Conservation (phyloP, 2,329 filamentous ascomycete genomes). For the Pseudogymnoascus sp. region DNA sequence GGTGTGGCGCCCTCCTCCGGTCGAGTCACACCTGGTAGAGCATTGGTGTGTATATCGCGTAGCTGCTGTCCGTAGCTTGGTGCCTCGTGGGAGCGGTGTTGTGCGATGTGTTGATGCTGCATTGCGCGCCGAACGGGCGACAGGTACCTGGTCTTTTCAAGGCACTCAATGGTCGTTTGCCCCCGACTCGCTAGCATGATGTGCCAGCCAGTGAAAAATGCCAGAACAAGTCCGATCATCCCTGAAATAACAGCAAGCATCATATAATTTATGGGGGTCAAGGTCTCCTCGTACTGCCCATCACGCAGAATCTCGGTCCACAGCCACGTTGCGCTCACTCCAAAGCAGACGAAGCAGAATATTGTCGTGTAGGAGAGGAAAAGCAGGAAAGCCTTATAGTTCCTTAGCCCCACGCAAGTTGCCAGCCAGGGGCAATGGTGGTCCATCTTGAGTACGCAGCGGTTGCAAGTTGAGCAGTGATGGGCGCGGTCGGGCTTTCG, state of each 20-base stretch:
- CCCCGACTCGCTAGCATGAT: slow-evolving; percentile 69
- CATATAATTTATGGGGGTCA: slow-evolving; percentile 86
- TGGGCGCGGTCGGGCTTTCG: slow-evolving; percentile 93
- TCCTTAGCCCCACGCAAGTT: slow-evolving; percentile 85
- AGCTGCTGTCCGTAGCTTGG: slow-evolving; percentile 62
- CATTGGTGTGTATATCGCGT: slow-evolving; percentile 73
- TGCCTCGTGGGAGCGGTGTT: slow-evolving; percentile 37
- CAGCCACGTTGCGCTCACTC: slow-evolving; percentile 71
- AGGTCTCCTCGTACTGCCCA: slow-evolving; percentile 60
- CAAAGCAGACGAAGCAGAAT: slow-evolving; percentile 76
- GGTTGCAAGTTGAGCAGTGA: slow-evolving; percentile 90
- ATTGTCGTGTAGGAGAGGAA: slow-evolving; percentile 85
- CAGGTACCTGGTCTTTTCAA: slow-evolving; percentile 93
- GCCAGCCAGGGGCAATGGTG: slow-evolving; percentile 98
- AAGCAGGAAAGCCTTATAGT: slow-evolving; percentile 91
- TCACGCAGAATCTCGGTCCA: slow-evolving; percentile 73
- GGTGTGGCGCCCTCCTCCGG: slow-evolving; percentile 72
- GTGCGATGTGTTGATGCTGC: slow-evolving; percentile 51
- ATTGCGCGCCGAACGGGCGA: slow-evolving; percentile 67
- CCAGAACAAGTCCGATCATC: slow-evolving; percentile 83
- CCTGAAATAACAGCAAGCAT: slow-evolving; percentile 78
- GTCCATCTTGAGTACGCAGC: slow-evolving; percentile 98
- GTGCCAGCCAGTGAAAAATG: slow-evolving; percentile 89
- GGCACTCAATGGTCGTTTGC: slow-evolving; percentile 89
- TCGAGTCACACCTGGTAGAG: slow-evolving; percentile 68